Evolutionary conservation across 345 rosid genomes (phyloP).

Genomic region (Aquilaria sinensis): DNA sequence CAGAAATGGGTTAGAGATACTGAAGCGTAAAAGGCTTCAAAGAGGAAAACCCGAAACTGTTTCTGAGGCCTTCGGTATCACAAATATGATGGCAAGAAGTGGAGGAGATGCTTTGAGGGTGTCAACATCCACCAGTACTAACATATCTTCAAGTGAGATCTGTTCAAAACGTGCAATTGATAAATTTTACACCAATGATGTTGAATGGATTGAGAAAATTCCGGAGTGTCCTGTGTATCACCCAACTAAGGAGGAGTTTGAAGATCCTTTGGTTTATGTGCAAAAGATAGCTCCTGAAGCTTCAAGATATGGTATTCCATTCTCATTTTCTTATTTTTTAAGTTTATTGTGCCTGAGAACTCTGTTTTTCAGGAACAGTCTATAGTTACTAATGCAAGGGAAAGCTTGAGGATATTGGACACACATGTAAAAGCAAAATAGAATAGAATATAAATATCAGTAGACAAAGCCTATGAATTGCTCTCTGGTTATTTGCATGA

Average conservation of each 20-base stretch:
- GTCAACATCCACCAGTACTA: slow-evolving; percentile 46
- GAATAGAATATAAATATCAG: no score
- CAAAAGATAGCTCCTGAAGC: slow-evolving; percentile 95
- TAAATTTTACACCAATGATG: slow-evolving; percentile 61
- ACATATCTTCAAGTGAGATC: slow-evolving; percentile 32
- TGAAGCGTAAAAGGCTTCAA: slow-evolving; percentile 84
- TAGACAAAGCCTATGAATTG: no score
- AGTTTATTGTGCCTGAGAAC: neutral
- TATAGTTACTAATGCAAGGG: neutral
- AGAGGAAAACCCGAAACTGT: slow-evolving; percentile 52
- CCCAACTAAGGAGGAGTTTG: slow-evolving; percentile 95
- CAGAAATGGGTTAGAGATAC: slow-evolving; percentile 58
- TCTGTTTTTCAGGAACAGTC: neutral
- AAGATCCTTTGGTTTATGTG: slow-evolving; percentile 87
- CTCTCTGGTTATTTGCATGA: no score
- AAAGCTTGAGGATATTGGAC: neutral
- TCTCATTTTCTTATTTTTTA: neutral
- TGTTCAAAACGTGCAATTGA: slow-evolving; percentile 62
- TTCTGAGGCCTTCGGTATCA: slow-evolving; percentile 31
- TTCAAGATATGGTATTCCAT: slow-evolving; percentile 73
- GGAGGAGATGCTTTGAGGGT: slow-evolving; percentile 82
- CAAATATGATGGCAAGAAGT: slow-evolving; percentile 59
- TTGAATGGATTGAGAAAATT: slow-evolving; percentile 85
- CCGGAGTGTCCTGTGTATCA: slow-evolving; percentile 91
- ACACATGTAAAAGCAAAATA: neutral